Base-by-base conservation (phyloP, 768 basidiomycete species). In the Lactarius deliciosus region DNA sequence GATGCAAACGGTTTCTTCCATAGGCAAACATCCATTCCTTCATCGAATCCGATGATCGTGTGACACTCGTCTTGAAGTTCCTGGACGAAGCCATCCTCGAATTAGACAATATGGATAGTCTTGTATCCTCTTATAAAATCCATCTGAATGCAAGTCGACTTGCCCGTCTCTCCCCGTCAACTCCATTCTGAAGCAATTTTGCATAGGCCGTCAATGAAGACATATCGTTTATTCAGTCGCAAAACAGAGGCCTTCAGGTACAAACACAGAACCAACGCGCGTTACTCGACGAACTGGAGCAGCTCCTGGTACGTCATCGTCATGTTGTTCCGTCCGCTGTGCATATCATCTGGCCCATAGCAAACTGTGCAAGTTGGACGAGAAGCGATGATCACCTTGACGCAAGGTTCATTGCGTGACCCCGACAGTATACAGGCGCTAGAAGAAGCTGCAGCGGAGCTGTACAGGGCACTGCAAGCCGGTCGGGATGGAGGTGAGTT, bases 11-110 rank as follows among this genome's bases (percentile, higher is more conserved):
- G 15, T 56, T 2, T 59, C 55, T 36, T 57, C 57, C 41, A 66
- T 72, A 96, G 96, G 96, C 96, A 2, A 98, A 96, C 74, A 91
- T 98, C 38, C 93, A 98, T 75, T 97, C 97, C 2, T 98, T 98
- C 78, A 81, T 98, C 55, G 97, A 98, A 77, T 91, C 91, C 10
- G 97, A 99, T 75, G 95, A 98, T 74, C 85, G 96, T 36, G 87
- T 99, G 63, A 83, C 82, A 53, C 78, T 89, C 10, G 96, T 99
- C 34, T 77, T 97, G 74, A 92, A 91, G 70, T 89, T 85, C 73
- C 85, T 99, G 72, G 96, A 98, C 64, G 91, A 94, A 41, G 94
- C 95, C 5, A 78, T 98, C 40, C 78, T 83, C 9, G 96, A 98
- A 76, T 81, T 98, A 50, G 95, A 98, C 73, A 87, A 83, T 64